Conservation (phyloP, 1,139 yeast species). For the Magnusiomyces magnusii region DNA sequence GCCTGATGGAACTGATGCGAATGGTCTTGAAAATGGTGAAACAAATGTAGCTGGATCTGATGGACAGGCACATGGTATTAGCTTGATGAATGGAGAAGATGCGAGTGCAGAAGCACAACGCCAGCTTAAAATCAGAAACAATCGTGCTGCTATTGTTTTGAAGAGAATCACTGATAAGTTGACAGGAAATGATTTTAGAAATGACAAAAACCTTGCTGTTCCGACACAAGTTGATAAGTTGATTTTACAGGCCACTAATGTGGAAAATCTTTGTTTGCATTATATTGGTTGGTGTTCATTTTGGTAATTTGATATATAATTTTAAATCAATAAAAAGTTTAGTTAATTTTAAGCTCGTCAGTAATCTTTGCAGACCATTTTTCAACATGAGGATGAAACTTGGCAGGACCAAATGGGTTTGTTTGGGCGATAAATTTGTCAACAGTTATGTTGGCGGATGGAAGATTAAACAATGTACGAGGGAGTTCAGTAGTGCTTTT, state of each 20-base stretch:
- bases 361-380: not conserved
- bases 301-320: conserved; percentile 51
- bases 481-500: conserved; percentile 36
- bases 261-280: conserved; percentile 92
- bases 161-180: conserved; percentile 87
- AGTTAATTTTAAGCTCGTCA: not conserved
- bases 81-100: not conserved
- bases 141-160: conserved; percentile 85
- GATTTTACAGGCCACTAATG: conserved; percentile 94
- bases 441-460: not conserved
- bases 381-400: not conserved
- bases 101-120: conserved; percentile 61
- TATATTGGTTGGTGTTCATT: conserved; percentile 99
- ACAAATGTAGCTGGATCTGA: conserved; percentile 3
- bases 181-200: conserved; percentile 86
- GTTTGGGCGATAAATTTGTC: not conserved
- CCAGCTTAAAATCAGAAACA: conserved; percentile 74
- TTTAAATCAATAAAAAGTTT: not conserved
- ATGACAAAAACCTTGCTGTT: conserved; percentile 63
- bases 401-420: not conserved
- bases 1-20: conserved; percentile 43
- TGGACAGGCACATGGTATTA: not conserved
- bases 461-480: conserved; percentile 26
- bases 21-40: conserved; percentile 10
- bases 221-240: conserved; percentile 89